A percentile compares a stretch with the other conserved stretches of the same genome.
Conservation (phyloP, 805 yeast genomes). For the Hanseniaspora jakobsenii region DNA sequence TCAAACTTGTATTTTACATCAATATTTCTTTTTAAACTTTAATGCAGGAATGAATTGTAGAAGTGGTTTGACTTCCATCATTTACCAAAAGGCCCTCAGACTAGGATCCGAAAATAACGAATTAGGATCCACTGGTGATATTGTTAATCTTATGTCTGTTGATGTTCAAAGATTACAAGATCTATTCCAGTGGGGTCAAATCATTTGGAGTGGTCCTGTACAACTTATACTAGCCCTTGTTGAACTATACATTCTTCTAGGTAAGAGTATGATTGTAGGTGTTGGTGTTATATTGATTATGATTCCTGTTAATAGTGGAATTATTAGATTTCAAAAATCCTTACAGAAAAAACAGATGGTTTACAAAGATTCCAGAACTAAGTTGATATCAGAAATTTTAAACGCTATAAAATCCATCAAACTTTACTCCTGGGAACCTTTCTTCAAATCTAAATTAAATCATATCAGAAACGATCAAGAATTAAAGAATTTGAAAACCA, state of each 20-base stretch:
- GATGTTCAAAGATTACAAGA: slow-evolving; percentile 85
- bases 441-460: slow-evolving; percentile 61
- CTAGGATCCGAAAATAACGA: slow-evolving; percentile 62
- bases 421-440: slow-evolving; percentile 89
- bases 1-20: slow-evolving; percentile 70
- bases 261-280: slow-evolving; percentile 95
- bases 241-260: slow-evolving; percentile 60
- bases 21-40: slow-evolving; percentile 62
- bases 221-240: slow-evolving; percentile 66
- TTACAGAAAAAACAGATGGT: slow-evolving; percentile 81
- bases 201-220: slow-evolving; percentile 88
- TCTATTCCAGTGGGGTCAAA: slow-evolving; percentile 61
- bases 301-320: slow-evolving; percentile 64
- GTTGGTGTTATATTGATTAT: slow-evolving; percentile 63
- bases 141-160: slow-evolving; percentile 88
- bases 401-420: slow-evolving; percentile 87
- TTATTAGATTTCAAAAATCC: slow-evolving; percentile 55
- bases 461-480: slow-evolving; percentile 82
- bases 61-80: slow-evolving; percentile 52
- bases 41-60: slow-evolving; percentile 68
- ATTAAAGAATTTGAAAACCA: slow-evolving; percentile 57
- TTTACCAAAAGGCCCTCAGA: slow-evolving; percentile 56
- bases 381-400: slow-evolving; percentile 75
- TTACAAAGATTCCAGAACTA: slow-evolving; percentile 81
- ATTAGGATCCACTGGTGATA: slow-evolving; percentile 74